Evolutionary conservation across 441 rosid genomes (phyloP), one percentile per base, ranked within the genome.

Genomic region (Pelargonium australe): DNA sequence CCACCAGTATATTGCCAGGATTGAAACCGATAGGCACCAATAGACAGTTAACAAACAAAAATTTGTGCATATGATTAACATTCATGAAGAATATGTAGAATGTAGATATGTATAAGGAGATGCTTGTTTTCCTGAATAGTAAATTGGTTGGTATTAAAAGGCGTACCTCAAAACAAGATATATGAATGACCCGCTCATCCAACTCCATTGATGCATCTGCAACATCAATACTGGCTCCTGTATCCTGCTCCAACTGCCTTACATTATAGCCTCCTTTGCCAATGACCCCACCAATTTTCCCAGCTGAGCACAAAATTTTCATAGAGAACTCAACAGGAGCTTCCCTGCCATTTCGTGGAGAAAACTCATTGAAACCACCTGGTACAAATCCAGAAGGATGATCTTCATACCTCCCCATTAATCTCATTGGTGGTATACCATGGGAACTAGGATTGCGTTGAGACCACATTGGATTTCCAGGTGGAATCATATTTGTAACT

Each of bases 181-280:
- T 79, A 63, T 77, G 78, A 67, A 87, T 85, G 31, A 79, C 79
- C 5, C 86, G 83, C 70, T 85, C 91, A 68, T 80, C 84, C 11
- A 79, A 76, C 13, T 84, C 84, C 1, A 78, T 72, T 43, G 77
- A 76, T 63, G 84, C 80, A 69, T 82, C 86, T 66, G 85, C 85
- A 69, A 82, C 89, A 62, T 84, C 83, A 62, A 87, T 80, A 71
- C 79, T 79, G 28, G 87, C 78, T 37, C 88, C 89, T 7, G 89
- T 81, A 66, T 81, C 91, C 79, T 80, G 84, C 74, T 80, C 81
- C 41, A 85, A 63, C 78, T 79, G 79, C 51, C 74, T 85, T 66
- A 85, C 84, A 77, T 77, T 81, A 63, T 75, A 79, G 49, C 89
- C 88, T 69, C 87, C 86, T 76, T 77, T 87, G 66, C 91, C 91